Conservation (phyloP, 768 basidiomycete species). For the Mycena sanguinolenta region DNA sequence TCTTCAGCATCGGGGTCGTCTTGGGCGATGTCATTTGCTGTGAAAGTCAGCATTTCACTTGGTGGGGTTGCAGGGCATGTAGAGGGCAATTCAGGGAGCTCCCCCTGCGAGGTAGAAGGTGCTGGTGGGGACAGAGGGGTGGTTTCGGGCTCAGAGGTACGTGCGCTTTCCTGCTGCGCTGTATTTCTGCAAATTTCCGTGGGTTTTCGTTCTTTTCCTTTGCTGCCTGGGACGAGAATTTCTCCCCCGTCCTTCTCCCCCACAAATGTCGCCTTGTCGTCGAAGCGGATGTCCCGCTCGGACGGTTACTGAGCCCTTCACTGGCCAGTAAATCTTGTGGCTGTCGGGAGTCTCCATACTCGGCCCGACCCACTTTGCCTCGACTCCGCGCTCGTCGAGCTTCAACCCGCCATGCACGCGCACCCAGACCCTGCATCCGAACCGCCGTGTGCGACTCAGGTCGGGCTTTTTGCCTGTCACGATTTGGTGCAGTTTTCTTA, state of each 20-base stretch:
- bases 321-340: no score
- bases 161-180: slow-evolving; percentile 9
- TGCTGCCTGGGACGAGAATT: background rate
- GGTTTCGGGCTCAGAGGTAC: slow-evolving; percentile 5
- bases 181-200: no score
- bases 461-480: slow-evolving; percentile 22
- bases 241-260: background rate
- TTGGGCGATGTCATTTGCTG: no score
- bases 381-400: slow-evolving; percentile 11
- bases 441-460: slow-evolving; percentile 4
- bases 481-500: slow-evolving; percentile 13
- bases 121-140: background rate
- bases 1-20: no score
- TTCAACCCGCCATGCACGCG: slow-evolving; percentile 4
- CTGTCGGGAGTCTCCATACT: no score
- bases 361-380: slow-evolving; percentile 14
- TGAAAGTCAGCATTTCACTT: no score
- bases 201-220: background rate
- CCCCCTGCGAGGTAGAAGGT: no score
- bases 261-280: no score
- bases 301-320: no score
- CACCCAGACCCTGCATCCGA: slow-evolving; percentile 19
- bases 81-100: no score
- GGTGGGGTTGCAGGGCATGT: no score
- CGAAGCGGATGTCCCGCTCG: no score